A percentile compares a stretch with the other conserved stretches of the same genome.
phyloP scores from a whole-genome alignment of 2,329 filamentous ascomycete species.

The Sclerotinia spermophila region DNA sequence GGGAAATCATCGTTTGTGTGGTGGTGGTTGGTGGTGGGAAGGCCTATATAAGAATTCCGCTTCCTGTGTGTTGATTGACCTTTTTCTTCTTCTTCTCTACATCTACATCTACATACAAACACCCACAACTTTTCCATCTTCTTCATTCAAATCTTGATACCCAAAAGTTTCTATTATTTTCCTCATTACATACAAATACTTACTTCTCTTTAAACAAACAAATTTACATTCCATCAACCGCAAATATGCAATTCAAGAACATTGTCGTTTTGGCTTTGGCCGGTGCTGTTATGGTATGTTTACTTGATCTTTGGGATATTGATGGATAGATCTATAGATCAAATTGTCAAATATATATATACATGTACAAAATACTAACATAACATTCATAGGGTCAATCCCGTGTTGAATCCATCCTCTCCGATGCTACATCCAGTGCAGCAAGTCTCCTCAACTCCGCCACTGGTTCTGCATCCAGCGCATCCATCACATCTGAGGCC shows the following conservation, averaged over 20 bases:
- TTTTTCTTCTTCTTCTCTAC: neutral
- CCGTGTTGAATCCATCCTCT: conserved; percentile 4
- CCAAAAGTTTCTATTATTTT: neutral
- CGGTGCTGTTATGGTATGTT: conserved; percentile 26
- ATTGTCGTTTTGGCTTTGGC: conserved; percentile 30
- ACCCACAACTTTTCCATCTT: neutral
- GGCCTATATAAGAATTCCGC: neutral
- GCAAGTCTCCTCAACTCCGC: neutral
- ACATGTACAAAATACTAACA: neutral
- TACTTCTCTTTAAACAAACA: neutral
- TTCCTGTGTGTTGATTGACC: neutral
- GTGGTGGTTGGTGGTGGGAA: neutral
- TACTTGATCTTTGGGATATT: neutral
- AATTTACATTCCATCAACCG: neutral
- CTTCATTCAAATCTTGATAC: neutral
- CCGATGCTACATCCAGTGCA: conserved; percentile 4
- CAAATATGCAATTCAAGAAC: conserved; percentile 35
- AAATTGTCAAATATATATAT: neutral
- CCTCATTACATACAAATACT: neutral
- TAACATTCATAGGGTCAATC: conserved; percentile 22
- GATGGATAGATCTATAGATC: neutral
- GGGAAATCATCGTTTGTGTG: neutral
- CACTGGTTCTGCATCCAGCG: neutral
- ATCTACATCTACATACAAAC: too few relatives aligned
- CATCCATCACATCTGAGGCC: neutral